phyloP scores from a whole-genome alignment of 345 rosid genomes.

The Hibiscus syriacus region DNA sequence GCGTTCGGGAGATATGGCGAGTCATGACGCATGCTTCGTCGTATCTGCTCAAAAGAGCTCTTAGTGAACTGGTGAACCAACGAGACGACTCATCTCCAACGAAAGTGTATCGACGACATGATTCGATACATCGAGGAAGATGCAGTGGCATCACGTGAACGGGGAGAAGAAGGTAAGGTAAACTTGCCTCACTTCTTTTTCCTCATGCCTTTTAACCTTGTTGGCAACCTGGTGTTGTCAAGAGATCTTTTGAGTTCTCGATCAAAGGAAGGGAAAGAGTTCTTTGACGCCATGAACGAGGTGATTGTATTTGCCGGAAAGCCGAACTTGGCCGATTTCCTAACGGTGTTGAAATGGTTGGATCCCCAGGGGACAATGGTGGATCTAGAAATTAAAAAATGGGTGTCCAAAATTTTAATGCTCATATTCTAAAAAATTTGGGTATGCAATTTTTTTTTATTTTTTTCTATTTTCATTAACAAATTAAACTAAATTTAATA shows the following conservation, averaged over 20 bases:
- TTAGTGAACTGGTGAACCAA: background rate
- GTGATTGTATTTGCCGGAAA: slow-evolving; percentile 11
- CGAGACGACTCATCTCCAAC: background rate
- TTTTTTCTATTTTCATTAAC: too few species aligned
- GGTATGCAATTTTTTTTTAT: too few species aligned
- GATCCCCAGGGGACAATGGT: slow-evolving; percentile 23
- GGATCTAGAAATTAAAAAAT: too few species aligned
- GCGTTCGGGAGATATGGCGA: background rate
- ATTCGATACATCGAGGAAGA: background rate
- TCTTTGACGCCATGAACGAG: slow-evolving; percentile 13
- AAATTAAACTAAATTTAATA: too few species aligned
- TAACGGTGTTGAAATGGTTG: slow-evolving; percentile 7
- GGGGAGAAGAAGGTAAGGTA: background rate
- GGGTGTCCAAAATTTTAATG: too few species aligned
- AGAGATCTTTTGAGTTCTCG: background rate
- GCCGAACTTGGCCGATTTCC: slow-evolving; percentile 17
- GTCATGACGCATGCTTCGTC: background rate
- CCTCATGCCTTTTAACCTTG: background rate
- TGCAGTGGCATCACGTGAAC: background rate
- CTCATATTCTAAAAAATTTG: too few species aligned
- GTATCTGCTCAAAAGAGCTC: background rate
- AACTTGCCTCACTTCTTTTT: background rate
- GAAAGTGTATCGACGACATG: background rate
- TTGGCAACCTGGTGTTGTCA: slow-evolving; percentile 2
- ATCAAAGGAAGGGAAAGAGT: background rate